Evolutionary conservation across 768 basidiomycete species (phyloP).

Genomic region (Leccinellum luteum): DNA sequence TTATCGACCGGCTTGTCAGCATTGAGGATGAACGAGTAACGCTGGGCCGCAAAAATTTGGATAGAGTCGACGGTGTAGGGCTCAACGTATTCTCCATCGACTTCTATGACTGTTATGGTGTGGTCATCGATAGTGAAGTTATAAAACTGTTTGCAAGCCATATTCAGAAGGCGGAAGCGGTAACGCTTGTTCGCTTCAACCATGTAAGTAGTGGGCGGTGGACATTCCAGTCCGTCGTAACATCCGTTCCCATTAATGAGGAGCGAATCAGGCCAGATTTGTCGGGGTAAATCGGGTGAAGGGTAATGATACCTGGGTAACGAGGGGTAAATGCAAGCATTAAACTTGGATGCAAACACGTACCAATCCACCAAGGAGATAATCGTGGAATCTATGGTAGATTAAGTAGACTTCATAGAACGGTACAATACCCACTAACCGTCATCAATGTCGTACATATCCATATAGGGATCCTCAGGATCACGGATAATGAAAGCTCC

Average conservation of each 20-base stretch:
- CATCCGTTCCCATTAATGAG: constrained; percentile 43
- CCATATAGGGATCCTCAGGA: constrained; percentile 21
- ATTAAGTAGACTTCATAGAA: not conserved
- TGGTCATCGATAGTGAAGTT: constrained; percentile 28
- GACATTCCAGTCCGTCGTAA: constrained; percentile 18
- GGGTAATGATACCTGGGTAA: constrained; percentile 19
- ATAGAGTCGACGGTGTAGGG: constrained; percentile 40
- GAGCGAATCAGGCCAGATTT: constrained; percentile 29
- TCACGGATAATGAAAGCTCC: not conserved
- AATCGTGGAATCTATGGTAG: not conserved
- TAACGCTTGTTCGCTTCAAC: constrained; percentile 36
- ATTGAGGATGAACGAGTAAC: constrained; percentile 45
- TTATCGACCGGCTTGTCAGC: constrained; percentile 40
- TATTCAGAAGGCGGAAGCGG: constrained; percentile 37
- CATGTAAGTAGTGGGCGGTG: constrained; percentile 30
- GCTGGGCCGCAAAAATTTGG: constrained; percentile 38
- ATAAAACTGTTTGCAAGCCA: constrained; percentile 35
- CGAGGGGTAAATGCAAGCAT: not conserved
- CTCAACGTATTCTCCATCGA: constrained; percentile 39
- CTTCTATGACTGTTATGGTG: constrained; percentile 38
- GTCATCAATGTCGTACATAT: constrained; percentile 21
- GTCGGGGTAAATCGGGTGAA: constrained; percentile 1
- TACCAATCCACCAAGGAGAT: not conserved
- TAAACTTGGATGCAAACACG: not conserved
- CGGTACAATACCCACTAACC: constrained; percentile 10